phyloP scores from a whole-genome alignment of 2,329 filamentous ascomycete genomes.

The Scedosporium dehoogii region DNA sequence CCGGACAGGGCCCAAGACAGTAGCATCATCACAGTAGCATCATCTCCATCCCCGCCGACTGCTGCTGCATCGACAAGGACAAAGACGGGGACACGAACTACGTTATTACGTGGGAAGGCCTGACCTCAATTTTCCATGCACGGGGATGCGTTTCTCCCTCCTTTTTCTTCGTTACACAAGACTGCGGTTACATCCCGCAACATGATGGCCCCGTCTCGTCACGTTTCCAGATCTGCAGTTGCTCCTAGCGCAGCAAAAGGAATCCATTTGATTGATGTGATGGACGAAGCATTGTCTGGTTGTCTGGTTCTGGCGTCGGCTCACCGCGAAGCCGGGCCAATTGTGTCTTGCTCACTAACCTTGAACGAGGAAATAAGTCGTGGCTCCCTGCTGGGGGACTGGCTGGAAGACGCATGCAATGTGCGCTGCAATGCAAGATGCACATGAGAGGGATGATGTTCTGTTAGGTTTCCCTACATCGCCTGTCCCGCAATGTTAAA shows the following conservation, averaged over 20 bases:
- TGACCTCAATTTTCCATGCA: too few relatives aligned
- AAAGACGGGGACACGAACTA: too few relatives aligned
- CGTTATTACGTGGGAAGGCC: too few relatives aligned
- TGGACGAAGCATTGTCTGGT: too few relatives aligned
- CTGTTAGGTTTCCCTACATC: not conserved
- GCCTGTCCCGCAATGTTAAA: not conserved
- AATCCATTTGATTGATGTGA: too few relatives aligned
- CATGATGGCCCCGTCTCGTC: not conserved
- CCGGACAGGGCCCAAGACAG: too few relatives aligned
- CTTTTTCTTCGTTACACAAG: not conserved
- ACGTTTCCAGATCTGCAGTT: not conserved
- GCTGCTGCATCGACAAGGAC: too few relatives aligned
- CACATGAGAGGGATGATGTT: not conserved
- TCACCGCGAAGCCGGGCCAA: too few relatives aligned
- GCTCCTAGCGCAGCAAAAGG: not conserved
- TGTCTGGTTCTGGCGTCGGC: not conserved
- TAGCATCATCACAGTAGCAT: too few relatives aligned
- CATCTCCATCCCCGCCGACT: too few relatives aligned
- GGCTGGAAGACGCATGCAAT: not conserved
- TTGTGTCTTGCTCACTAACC: too few relatives aligned
- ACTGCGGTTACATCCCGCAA: not conserved
- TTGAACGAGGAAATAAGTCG: not conserved
- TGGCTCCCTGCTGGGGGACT: not conserved
- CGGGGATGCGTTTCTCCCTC: not conserved
- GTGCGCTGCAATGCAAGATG: not conserved